Conservation (phyloP, 2,329 filamentous ascomycete genomes). For the Epichloe glyceriae region DNA sequence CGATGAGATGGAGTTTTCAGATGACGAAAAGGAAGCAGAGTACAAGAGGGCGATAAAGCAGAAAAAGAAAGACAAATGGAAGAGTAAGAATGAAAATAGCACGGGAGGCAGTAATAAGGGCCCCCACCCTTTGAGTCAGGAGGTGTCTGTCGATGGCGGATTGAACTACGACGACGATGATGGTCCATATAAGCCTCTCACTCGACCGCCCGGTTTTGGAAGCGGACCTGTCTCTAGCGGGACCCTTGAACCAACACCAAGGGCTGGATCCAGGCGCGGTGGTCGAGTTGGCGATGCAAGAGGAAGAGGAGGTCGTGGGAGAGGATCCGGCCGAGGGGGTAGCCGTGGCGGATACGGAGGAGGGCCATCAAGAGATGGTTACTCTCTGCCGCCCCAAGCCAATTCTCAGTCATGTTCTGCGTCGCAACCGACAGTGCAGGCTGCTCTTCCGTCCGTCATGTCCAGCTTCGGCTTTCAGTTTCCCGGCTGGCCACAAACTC, state of each 20-base stretch:
- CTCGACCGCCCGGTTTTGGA: constrained; percentile 52
- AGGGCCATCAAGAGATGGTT: constrained; percentile 22
- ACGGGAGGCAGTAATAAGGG: constrained; percentile 21
- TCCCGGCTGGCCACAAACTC: constrained; percentile 27
- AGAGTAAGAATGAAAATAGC: constrained; percentile 28
- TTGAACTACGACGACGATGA: constrained; percentile 57
- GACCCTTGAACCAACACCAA: constrained; percentile 20
- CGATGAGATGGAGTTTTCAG: constrained; percentile 88
- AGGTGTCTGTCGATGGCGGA: constrained; percentile 27
- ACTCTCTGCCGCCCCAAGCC: constrained; percentile 26
- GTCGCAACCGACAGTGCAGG: constrained; percentile 9
- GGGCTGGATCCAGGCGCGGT: constrained; percentile 22
- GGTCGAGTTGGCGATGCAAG: constrained; percentile 25
- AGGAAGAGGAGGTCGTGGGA: constrained; percentile 30
- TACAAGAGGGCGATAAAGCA: constrained; percentile 59
- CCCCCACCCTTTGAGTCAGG: constrained; percentile 28
- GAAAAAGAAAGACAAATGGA: constrained; percentile 42
- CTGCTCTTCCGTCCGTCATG: constrained; percentile 9
- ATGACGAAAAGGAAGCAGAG: constrained; percentile 87
- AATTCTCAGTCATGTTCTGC: constrained; percentile 15
- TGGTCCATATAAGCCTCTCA: constrained; percentile 58
- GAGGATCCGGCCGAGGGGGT: constrained; percentile 27
- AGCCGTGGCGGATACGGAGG: constrained; percentile 20
- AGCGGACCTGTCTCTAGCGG: constrained; percentile 31
- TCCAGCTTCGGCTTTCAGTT: constrained; percentile 32